Base-by-base conservation (phyloP, 2,329 filamentous ascomycete genomes). In the Aureobasidium lini region DNA sequence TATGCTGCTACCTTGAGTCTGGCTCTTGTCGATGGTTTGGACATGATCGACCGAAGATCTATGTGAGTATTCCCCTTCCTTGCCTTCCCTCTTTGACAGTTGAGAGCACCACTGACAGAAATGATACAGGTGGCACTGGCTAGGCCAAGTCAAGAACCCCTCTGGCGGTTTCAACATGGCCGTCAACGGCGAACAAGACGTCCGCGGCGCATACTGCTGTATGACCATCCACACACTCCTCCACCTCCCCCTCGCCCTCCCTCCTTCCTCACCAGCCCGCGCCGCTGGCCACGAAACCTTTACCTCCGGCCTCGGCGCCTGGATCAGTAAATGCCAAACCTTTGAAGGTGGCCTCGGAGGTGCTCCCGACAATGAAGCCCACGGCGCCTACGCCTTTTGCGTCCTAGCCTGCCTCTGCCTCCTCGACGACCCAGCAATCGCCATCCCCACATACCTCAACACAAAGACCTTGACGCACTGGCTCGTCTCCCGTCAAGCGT, bases 381-480 rank as follows among this genome's bases (percentile, higher is more conserved):
- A 99, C 75, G 94, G 94, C 62, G 94, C 90, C 64, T 99, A 97
- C 76, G 90, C 93, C 29, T 97, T 97, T 75, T 96, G 93, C 75
- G 92, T 89, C 59, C 77, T 99, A 61, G 94, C 88, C 59, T 95
- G 90, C 73, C 82, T 99, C 58, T 87, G 89, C 68, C 89, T 97
- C 64, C 77, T 97, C 49, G 91, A 89, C 68, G 80, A 86, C 60
- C 93, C 94, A 60, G 81, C 88, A 71, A 80, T 83, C 65, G 87
- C 84, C 63, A 84, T 96, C 64, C 80, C 84, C 62, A 85, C 81
- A 83, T 93, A 82, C 73, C 81, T 99, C 61, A 81, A 97, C 73
- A 75, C 96, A 58, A 82, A 86, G 62, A 79, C 84, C 54, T 81
- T 99, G 57, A 81, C 94, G 49, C 85, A 87, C 62, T 99, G 94